Percentiles rank a stretch among this genome's conserved stretches.
Conservation (phyloP, 2,329 filamentous ascomycete species). For the Claviceps paspali region DNA sequence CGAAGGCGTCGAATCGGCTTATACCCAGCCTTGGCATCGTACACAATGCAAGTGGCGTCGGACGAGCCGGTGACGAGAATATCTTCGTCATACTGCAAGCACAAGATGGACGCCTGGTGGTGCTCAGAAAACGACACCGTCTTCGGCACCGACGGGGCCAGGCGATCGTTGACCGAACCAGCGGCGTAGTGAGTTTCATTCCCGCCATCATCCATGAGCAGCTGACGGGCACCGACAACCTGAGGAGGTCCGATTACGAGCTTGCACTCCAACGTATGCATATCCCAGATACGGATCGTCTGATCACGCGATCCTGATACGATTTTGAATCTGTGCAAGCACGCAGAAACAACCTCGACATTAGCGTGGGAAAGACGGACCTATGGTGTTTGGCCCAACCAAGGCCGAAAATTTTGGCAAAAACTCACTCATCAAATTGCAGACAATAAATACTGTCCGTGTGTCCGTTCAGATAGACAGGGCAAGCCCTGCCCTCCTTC, state of each 20-base stretch:
- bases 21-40: slow-evolving; percentile 68
- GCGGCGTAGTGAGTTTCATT: slow-evolving; percentile 40
- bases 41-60: slow-evolving; percentile 80
- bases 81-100: slow-evolving; percentile 82
- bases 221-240: slow-evolving; percentile 36
- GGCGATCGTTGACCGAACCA: slow-evolving; percentile 31
- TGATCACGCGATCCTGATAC: slow-evolving; percentile 92
- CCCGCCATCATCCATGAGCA: slow-evolving; percentile 37
- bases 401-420: background rate
- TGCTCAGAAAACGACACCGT: slow-evolving; percentile 46
- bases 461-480: slow-evolving; percentile 85
- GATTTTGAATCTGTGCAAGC: slow-evolving; percentile 59
- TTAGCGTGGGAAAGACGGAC: no score
- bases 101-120: slow-evolving; percentile 86
- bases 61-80: slow-evolving; percentile 94
- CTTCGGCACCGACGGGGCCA: slow-evolving; percentile 33
- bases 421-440: slow-evolving; percentile 82
- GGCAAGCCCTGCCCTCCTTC: slow-evolving; percentile 61
- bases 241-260: slow-evolving; percentile 73
- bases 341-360: no score
- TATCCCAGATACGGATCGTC: slow-evolving; percentile 92
- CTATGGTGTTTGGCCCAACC: no score
- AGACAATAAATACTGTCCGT: slow-evolving; percentile 94
- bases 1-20: slow-evolving; percentile 62
- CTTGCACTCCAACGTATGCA: slow-evolving; percentile 71